These are phyloP conservation scores for Sporothrix luriei DNA, from an alignment of 2,329 filamentous ascomycete species.

Conservation along the genomic window DNA sequence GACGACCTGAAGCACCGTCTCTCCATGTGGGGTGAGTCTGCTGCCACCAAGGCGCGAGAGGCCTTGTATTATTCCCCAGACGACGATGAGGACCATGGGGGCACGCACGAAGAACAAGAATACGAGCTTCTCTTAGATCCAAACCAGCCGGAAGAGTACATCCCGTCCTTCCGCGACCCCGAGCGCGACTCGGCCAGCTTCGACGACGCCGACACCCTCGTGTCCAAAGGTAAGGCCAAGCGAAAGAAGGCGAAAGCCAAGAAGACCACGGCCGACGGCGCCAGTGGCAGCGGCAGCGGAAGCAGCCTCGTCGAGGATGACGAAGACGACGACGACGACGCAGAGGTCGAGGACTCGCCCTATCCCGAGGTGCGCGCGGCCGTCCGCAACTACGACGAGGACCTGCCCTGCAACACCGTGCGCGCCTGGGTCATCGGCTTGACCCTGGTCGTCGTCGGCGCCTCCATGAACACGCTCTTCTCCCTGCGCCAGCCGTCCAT, in stretches of 20 bases:
- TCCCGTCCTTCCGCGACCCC: slow-evolving; percentile 38
- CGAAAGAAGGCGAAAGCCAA: slow-evolving; percentile 1
- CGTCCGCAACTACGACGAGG: slow-evolving; percentile 66
- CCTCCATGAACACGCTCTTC: slow-evolving; percentile 65
- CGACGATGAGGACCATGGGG: slow-evolving; percentile 46
- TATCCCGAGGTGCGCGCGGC: slow-evolving; percentile 65
- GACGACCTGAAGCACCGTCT: slow-evolving; percentile 45
- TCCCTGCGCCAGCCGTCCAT: slow-evolving; percentile 65
- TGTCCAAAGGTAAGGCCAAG: slow-evolving; percentile 20
- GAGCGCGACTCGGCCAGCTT: slow-evolving; percentile 34
- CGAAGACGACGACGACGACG: slow-evolving; percentile 42
- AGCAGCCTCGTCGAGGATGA: not conserved
- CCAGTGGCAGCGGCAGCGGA: slow-evolving; percentile 1
- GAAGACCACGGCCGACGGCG: not conserved
- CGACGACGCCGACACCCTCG: slow-evolving; percentile 37
- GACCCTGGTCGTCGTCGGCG: slow-evolving; percentile 57
- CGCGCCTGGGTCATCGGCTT: slow-evolving; percentile 67
- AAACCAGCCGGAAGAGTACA: slow-evolving; percentile 52
- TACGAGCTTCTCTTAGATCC: slow-evolving; percentile 61
- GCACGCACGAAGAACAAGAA: slow-evolving; percentile 52
- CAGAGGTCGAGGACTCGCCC: slow-evolving; percentile 59
- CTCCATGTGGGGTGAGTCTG: slow-evolving; percentile 49
- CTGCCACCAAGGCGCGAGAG: slow-evolving; percentile 36
- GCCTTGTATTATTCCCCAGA: slow-evolving; percentile 40
- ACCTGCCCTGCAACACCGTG: slow-evolving; percentile 66